Conservation (phyloP, 805 yeast genomes). For the Starmerella scarabaei region DNA sequence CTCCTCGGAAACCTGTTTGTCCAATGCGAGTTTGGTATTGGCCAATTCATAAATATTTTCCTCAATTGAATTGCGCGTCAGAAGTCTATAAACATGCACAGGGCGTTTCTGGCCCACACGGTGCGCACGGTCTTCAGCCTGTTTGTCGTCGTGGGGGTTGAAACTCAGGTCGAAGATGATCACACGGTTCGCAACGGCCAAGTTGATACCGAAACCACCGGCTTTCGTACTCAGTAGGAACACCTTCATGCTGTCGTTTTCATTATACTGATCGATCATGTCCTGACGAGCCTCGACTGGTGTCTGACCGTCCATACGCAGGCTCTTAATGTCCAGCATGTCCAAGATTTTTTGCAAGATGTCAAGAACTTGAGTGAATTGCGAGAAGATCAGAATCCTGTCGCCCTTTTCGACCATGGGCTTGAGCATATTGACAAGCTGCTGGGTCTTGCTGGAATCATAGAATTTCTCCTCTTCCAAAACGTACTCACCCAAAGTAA, state of each 20-base stretch:
- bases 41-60: conserved; percentile 81
- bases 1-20: conserved; percentile 35
- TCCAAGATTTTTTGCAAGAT: conserved; percentile 67
- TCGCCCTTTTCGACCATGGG: conserved; percentile 42
- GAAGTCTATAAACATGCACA: conserved; percentile 65
- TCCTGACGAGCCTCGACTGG: conserved; percentile 88
- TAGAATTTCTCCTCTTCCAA: conserved; percentile 44
- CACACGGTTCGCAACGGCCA: conserved; percentile 89
- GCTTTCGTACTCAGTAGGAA: conserved; percentile 89
- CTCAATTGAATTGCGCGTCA: conserved; percentile 66
- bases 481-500: conserved; percentile 41
- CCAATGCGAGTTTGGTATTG: conserved; percentile 79
- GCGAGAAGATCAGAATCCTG: conserved; percentile 71
- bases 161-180: conserved; percentile 86
- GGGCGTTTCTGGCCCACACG: conserved; percentile 87
- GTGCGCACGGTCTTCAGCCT: conserved; percentile 97
- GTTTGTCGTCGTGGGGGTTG: conserved; percentile 97
- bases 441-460: conserved; percentile 63
- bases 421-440: conserved; percentile 45
- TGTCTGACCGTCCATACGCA: conserved; percentile 88
- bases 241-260: conserved; percentile 67
- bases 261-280: conserved; percentile 76
- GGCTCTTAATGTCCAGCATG: conserved; percentile 49
- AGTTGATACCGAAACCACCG: conserved; percentile 96
- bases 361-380: conserved; percentile 86